These are phyloP conservation scores for Globisporangium carolinianum DNA, from an alignment of 352 stramenopile genomes.

Conservation along the genomic window DNA sequence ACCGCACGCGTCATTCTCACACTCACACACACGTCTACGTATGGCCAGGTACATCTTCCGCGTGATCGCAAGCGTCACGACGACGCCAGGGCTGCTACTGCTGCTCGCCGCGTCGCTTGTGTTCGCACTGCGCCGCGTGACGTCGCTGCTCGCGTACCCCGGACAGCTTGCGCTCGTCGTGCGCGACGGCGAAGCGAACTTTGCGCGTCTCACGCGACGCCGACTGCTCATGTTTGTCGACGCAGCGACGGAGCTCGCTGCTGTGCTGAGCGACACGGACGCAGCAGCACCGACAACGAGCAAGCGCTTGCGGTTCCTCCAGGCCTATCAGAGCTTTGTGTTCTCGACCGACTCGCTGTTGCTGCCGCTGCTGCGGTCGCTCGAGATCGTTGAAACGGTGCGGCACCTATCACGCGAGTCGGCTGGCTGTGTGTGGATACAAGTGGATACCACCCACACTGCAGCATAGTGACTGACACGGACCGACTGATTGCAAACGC, in stretches of 20 bases:
- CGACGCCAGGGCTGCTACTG: constrained; percentile 42
- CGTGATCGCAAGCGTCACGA: constrained; percentile 38
- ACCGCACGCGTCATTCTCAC: background rate
- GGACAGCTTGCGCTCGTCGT: constrained; percentile 73
- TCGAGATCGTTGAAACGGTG: constrained; percentile 40
- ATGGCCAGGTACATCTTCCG: constrained; percentile 35
- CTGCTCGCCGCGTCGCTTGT: constrained; percentile 29
- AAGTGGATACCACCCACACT: background rate
- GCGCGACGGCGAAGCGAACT: constrained; percentile 73
- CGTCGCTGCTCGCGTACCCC: constrained; percentile 59
- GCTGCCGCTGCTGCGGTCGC: constrained; percentile 40
- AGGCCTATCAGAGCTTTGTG: constrained; percentile 59
- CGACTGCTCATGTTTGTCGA: constrained; percentile 66
- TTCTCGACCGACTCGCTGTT: constrained; percentile 66
- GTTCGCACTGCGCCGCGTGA: constrained; percentile 34
- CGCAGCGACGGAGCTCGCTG: constrained; percentile 40
- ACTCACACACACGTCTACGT: background rate
- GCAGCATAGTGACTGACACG: too few species aligned
- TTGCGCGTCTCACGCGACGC: constrained; percentile 60
- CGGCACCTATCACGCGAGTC: too few species aligned
- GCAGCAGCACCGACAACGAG: constrained; percentile 3
- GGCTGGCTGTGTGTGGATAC: too few species aligned
- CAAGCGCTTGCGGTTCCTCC: constrained; percentile 42
- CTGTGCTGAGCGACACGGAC: constrained; percentile 24
- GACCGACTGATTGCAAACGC: too few species aligned